Base-by-base conservation (phyloP, 2,329 filamentous ascomycete genomes). In the Venturia effusa region DNA sequence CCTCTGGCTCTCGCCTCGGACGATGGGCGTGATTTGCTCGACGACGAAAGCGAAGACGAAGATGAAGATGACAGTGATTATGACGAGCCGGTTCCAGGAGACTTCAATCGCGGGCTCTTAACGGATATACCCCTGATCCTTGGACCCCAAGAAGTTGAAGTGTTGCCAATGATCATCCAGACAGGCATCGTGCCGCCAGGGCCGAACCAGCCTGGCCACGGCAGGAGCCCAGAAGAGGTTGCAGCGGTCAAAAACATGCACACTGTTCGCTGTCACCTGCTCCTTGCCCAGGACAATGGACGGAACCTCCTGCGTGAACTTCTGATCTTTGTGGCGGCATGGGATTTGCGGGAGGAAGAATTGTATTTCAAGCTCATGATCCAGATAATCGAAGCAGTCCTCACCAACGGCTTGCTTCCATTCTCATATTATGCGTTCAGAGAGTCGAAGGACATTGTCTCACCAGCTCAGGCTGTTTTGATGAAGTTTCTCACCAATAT, bases 351-450 rank as follows among this genome's bases (percentile, higher is more conserved):
- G 48, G 92, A 97, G 73, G 88, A 93, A 66, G 92, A 95, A 66
- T 84, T 96, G 43, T 96, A 97, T 71, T 97, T 96, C 79, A 93
- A 96, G 74, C 90, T 97, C 74, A 97, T 95, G 75, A 89, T 92
- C 55, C 92, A 97, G 75, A 96, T 97, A 66, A 90, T 97, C 76
- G 90, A 96, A 72, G 90, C 93, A 0, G 89, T 97, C 59, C 86
- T 97, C 61, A 88, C 92, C 68, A 95, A 91, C 68, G 91, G 90
- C 1, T 79, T 97, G 34, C 88, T 97, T 73, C 92, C 92, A 0
- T 95, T 94, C 72, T 90, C 92, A 2, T 97, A 95, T 82, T 90
- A 93, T 67, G 90, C 91, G 39, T 88, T 97, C 69, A 84, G 91
- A 59, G 95, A 96, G 67, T 88, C 90, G 11, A 97, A 97, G 74